Evolutionary conservation across 169 alveolate genomes (phyloP).

Genomic region (Babesia bovis): DNA sequence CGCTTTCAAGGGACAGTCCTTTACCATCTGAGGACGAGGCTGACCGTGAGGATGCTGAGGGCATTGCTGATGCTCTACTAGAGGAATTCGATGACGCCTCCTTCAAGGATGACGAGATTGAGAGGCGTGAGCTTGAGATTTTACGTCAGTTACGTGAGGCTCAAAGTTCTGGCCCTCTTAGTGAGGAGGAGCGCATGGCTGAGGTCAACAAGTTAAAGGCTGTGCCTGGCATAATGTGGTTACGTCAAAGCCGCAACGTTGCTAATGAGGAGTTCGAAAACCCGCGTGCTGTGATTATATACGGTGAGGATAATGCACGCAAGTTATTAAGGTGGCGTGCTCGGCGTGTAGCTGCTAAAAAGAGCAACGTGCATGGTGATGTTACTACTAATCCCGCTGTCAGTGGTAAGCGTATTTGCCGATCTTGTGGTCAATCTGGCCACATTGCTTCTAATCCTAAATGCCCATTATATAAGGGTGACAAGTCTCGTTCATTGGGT

Average conservation of each 20-base stretch:
- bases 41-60: constrained; percentile 45
- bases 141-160: constrained; percentile 74
- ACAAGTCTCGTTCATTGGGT: constrained; percentile 15
- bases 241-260: constrained; percentile 76
- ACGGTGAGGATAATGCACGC: constrained; percentile 81
- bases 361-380: constrained; percentile 21
- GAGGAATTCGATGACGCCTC: constrained; percentile 56
- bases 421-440: constrained; percentile 85
- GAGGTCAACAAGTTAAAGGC: constrained; percentile 70
- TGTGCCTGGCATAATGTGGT: constrained; percentile 84
- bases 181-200: constrained; percentile 72
- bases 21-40: constrained; percentile 73
- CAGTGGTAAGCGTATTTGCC: constrained; percentile 74
- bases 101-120: constrained; percentile 70
- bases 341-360: constrained; percentile 66
- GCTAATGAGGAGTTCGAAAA: constrained; percentile 75
- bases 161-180: constrained; percentile 63
- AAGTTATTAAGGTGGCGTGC: constrained; percentile 79
- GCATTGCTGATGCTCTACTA: constrained; percentile 49
- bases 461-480: constrained; percentile 74
- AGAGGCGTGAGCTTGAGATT: constrained; percentile 71
- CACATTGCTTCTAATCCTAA: constrained; percentile 87
- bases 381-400: neutral
- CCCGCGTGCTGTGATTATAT: constrained; percentile 80
- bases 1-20: constrained; percentile 77